Evolutionary conservation across 1,139 yeast species (phyloP).

Genomic region (Sugiyamaella sp.): DNA sequence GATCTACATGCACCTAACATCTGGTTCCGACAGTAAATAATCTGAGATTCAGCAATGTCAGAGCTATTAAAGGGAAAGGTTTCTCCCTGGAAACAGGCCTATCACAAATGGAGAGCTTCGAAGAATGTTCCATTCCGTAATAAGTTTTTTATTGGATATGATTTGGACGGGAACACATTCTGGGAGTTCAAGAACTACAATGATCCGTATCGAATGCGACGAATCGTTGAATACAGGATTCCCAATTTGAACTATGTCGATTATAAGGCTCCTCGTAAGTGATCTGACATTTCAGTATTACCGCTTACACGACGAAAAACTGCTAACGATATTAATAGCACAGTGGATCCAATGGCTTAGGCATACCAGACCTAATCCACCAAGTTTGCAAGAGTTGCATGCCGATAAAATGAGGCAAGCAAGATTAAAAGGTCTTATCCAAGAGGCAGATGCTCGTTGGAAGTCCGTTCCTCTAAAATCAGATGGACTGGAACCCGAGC

Average conservation of each 20-base stretch:
- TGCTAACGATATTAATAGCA: constrained; percentile 48
- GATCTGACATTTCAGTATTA: too few relatives aligned
- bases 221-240: constrained; percentile 47
- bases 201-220: constrained; percentile 42
- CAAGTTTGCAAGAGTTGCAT: constrained; percentile 62
- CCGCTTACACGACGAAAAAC: too few relatives aligned
- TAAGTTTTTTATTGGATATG: constrained; percentile 58
- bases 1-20: neutral
- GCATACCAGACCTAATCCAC: constrained; percentile 60
- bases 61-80: constrained; percentile 41
- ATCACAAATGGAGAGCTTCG: constrained; percentile 62
- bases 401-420: constrained; percentile 61
- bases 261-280: constrained; percentile 47
- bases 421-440: constrained; percentile 57
- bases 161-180: constrained; percentile 77
- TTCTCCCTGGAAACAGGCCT: constrained; percentile 45
- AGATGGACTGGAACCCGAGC: neutral
- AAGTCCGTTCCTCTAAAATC: constrained; percentile 42
- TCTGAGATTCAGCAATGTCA: neutral
- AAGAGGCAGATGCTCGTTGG: constrained; percentile 66
- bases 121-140: constrained; percentile 67
- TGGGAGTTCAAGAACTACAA: constrained; percentile 69
- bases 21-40: neutral
- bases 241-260: constrained; percentile 44
- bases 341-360: constrained; percentile 87